Evolutionary conservation across 192 early-diverging fungal genomes (phyloP).

Genomic region (Umbelopsis sp.): DNA sequence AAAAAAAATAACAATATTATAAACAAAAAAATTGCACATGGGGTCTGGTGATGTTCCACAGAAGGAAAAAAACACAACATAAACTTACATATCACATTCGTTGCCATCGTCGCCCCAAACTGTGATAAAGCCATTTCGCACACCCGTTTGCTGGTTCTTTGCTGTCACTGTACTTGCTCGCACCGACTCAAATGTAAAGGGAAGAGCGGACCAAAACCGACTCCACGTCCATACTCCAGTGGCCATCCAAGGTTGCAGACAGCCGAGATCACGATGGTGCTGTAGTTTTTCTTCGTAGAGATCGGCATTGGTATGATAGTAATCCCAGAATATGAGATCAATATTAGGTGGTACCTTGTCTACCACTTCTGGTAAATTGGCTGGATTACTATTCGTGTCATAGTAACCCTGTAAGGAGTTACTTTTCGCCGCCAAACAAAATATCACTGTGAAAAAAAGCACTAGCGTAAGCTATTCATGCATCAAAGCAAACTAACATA

Average conservation of each 20-base stretch:
- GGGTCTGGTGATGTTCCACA: not conserved
- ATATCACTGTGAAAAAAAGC: conserved; percentile 32
- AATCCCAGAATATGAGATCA: conserved; percentile 87
- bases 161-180: conserved; percentile 72
- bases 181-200: conserved; percentile 77
- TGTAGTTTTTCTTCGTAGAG: conserved; percentile 76
- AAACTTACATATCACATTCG: conserved; percentile 76
- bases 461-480: too few species aligned
- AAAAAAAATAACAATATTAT: conserved; percentile 20
- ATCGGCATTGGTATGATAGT: conserved; percentile 75
- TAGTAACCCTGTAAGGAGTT: conserved; percentile 83
- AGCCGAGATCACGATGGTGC: conserved; percentile 82
- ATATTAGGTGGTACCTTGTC: conserved; percentile 63
- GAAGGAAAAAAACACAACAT: not conserved
- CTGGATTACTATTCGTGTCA: conserved; percentile 61
- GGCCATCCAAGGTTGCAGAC: conserved; percentile 80
- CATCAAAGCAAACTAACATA: not conserved
- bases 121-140: conserved; percentile 79
- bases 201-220: conserved; percentile 79
- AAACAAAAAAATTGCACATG: conserved; percentile 3
- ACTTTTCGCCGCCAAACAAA: conserved; percentile 71
- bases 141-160: conserved; percentile 55
- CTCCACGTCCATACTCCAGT: conserved; percentile 83
- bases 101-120: conserved; percentile 93
- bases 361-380: conserved; percentile 51